These are phyloP conservation scores for Acrocalymma vagum DNA, from an alignment of 2,329 filamentous ascomycete genomes.

Conservation along the genomic window DNA sequence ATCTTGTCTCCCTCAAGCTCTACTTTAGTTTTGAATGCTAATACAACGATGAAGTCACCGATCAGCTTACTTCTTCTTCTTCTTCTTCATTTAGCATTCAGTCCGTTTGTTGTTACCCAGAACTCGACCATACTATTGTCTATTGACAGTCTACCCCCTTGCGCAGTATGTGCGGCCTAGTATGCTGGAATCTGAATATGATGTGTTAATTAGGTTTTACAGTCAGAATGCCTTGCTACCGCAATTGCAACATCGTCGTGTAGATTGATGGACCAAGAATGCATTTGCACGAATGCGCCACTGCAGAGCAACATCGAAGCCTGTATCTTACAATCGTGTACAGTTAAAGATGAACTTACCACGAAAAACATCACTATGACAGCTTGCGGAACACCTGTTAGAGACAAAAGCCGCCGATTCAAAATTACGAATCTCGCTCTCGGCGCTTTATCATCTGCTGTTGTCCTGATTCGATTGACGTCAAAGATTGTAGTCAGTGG, in stretches of 20 bases:
- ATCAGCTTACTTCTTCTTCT: no score
- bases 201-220: constrained; percentile 6
- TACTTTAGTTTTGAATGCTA: no score
- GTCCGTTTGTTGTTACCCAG: no score
- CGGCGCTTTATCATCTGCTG: constrained; percentile 44
- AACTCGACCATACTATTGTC: no score
- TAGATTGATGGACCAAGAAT: constrained; percentile 17
- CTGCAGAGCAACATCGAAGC: constrained; percentile 18
- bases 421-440: constrained; percentile 45
- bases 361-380: constrained; percentile 54
- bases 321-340: constrained; percentile 24
- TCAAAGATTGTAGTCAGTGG: constrained; percentile 47
- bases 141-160: constrained; percentile 11
- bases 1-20: no score
- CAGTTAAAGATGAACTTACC: constrained; percentile 23
- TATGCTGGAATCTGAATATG: background rate
- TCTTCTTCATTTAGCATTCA: no score
- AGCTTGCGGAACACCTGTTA: constrained; percentile 48
- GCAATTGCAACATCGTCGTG: constrained; percentile 19
- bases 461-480: constrained; percentile 45
- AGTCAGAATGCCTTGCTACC: constrained; percentile 23
- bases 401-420: constrained; percentile 43
- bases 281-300: constrained; percentile 23
- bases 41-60: no score
- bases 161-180: constrained; percentile 8